Base-by-base conservation (phyloP, 805 yeast genomes). In the Candida suzukii region DNA sequence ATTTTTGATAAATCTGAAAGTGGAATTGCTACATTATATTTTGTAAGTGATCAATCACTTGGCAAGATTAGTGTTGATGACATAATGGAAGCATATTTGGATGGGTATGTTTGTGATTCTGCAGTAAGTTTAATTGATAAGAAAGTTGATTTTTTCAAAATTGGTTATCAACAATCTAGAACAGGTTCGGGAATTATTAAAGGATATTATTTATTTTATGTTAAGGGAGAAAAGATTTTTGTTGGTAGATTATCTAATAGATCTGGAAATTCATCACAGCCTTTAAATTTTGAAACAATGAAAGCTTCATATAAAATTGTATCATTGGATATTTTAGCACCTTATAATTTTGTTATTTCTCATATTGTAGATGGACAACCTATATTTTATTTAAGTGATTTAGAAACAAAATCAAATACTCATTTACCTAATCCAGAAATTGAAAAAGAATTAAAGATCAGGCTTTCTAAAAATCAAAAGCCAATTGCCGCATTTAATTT, bases 81-180 rank as follows among this genome's bases (percentile, higher is more conserved):
- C 48, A 52, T 90, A 14, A 56, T 83, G 38, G 64, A 74, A 19
- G 80, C 85, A 14, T 80, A 77, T 52, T 70, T 71, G 42, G 74
- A 69, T 32, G 58, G 51, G 11, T 56, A 60, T 19, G 61, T 64
- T 67, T 71, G 47, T 76, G 56, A 51, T 36, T 43, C 48, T 18
- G 41, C 36, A 1, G 35, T 54, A 33, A 35, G 35, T 12, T 46
- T 41, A n/a, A 40, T 54, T 38, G 42, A 38, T 26, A 53, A 78
- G 57, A 61, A 77, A 55, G 78, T 79, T 0, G 60, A 73, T 2
- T 79, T 73, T 47, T 88, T 85, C 61, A 74, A 73, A 37, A 64
- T 83, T 45, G 96, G 93, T 0, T 73, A 69, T 25, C 87, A 88
- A 54, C 71, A 78, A 78, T 76, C 58, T 68, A 76, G 46, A 75